Evolutionary conservation across 164 flowering plant species (phyloP).

Genomic region (Annona squamosa): DNA sequence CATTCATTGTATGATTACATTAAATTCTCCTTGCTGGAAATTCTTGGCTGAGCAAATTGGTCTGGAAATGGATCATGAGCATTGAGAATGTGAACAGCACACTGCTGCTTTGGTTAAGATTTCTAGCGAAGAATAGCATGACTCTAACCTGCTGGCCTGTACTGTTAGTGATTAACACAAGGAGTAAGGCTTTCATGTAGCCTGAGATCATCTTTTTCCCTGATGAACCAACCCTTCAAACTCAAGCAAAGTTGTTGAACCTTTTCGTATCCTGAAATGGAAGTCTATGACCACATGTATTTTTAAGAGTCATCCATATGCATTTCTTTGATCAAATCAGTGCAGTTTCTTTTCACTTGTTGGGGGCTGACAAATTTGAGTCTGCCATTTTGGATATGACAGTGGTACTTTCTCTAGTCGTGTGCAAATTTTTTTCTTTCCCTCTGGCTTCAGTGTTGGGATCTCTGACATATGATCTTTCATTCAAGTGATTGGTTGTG

Average conservation of each 20-base stretch:
- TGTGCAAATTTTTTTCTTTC: neutral
- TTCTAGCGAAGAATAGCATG: too few species aligned
- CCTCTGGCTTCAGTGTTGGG: neutral
- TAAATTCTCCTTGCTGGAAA: neutral
- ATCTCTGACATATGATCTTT: slow-evolving; percentile 17
- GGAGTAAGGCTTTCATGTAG: neutral
- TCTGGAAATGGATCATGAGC: neutral
- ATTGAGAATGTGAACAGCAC: neutral
- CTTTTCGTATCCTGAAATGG: neutral
- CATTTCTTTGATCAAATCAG: neutral
- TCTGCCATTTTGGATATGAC: neutral
- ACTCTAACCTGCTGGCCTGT: neutral
- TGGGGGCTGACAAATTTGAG: neutral
- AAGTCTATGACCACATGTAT: neutral
- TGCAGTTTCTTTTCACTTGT: neutral
- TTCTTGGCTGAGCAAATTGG: neutral
- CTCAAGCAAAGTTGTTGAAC: neutral
- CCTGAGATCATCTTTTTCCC: neutral
- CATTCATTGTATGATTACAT: neutral
- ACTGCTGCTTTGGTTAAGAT: too few species aligned
- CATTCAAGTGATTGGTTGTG: slow-evolving; percentile 28
- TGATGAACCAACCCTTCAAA: neutral
- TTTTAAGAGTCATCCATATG: too few species aligned
- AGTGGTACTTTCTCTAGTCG: neutral
- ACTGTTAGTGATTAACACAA: neutral